These are phyloP conservation scores for Cucurbita maxima DNA, from an alignment of 306 rosid genomes.

Conservation along the genomic window DNA sequence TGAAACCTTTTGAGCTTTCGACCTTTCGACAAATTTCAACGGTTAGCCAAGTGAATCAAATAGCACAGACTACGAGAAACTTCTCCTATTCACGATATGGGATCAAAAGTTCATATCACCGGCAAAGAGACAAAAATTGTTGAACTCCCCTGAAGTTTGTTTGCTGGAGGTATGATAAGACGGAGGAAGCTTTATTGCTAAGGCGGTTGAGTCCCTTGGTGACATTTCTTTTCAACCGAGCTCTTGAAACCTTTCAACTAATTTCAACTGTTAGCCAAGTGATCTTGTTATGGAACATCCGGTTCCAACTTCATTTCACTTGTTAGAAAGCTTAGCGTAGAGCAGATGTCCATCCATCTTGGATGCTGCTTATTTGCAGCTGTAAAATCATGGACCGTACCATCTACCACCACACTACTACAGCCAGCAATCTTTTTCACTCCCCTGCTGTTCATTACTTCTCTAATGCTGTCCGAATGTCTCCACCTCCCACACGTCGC, in stretches of 20 bases:
- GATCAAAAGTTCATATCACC: no score
- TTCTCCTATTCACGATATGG: no score
- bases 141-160: no score
- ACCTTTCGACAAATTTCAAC: background rate
- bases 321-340: constrained; percentile 12
- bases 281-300: background rate
- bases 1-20: no score
- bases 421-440: constrained; percentile 41
- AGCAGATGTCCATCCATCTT: constrained; percentile 30
- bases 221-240: background rate
- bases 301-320: constrained; percentile 20
- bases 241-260: background rate
- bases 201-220: no score
- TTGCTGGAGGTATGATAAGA: no score
- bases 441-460: constrained; percentile 32
- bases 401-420: constrained; percentile 28
- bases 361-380: constrained; percentile 29
- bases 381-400: constrained; percentile 25
- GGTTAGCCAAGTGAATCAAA: background rate
- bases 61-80: no score
- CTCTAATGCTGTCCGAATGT: constrained; percentile 26
- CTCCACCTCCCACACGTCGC: constrained; percentile 39
- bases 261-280: background rate
- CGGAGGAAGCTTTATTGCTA: no score
- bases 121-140: no score